A percentile compares a stretch with the other conserved stretches of the same genome.
These are phyloP conservation scores for Euphorbia celastroides DNA, from an alignment of 441 rosid species.

Conservation along the genomic window DNA sequence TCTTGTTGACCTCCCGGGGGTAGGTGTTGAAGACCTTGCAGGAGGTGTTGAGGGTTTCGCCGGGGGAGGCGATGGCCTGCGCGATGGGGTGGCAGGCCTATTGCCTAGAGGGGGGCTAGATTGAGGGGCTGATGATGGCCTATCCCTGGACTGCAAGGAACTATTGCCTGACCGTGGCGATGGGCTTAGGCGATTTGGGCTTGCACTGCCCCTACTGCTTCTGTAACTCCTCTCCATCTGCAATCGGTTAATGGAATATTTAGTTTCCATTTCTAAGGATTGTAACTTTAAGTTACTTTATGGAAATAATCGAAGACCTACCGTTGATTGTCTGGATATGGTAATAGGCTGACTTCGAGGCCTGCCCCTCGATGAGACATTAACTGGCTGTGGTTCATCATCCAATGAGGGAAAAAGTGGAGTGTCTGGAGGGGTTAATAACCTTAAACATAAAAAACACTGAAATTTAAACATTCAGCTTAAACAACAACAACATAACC, in stretches of 20 bases:
- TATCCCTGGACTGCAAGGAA: constrained; percentile 72
- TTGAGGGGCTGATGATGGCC: constrained; percentile 72
- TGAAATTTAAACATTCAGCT: constrained; percentile 26
- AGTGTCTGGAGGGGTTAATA: constrained; percentile 96
- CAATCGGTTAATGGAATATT: constrained; percentile 2
- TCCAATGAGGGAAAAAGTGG: constrained; percentile 96
- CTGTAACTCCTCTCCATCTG: constrained; percentile 95
- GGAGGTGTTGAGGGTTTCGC: constrained; percentile 55
- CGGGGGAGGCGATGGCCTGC: constrained; percentile 77
- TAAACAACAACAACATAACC: constrained; percentile 6
- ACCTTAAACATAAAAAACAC: constrained; percentile 49
- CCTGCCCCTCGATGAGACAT: constrained; percentile 69
- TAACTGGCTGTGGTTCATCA: constrained; percentile 60
- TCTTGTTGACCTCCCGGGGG: constrained; percentile 69
- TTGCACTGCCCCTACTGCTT: constrained; percentile 94
- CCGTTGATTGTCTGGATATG: constrained; percentile 93
- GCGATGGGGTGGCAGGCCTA: constrained; percentile 59
- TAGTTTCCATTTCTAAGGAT: not conserved
- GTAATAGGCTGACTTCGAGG: constrained; percentile 85
- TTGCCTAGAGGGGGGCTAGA: constrained; percentile 59
- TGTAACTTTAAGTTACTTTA: constrained; percentile 8
- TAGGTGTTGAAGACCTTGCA: constrained; percentile 77
- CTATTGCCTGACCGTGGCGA: constrained; percentile 75
- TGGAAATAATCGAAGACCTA: constrained; percentile 31
- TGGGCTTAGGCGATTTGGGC: constrained; percentile 92